Evolutionary conservation across 768 basidiomycete species (phyloP).

Genomic region (Boletus rufocinnamomeus): DNA sequence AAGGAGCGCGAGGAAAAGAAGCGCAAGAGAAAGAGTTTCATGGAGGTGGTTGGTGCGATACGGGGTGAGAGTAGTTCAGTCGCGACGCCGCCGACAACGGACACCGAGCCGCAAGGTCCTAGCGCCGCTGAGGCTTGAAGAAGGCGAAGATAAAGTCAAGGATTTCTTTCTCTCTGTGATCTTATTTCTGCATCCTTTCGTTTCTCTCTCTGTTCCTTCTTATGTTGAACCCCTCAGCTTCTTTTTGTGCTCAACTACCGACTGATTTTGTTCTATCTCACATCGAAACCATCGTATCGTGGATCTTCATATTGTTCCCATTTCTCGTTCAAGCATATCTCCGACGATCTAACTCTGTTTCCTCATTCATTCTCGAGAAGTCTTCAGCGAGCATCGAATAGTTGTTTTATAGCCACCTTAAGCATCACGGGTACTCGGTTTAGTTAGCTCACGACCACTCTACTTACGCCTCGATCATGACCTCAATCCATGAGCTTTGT

Average conservation of each 20-base stretch:
- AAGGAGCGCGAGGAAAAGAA: slow-evolving; percentile 60
- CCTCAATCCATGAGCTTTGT: slow-evolving; percentile 14
- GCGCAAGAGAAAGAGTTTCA: slow-evolving; percentile 61
- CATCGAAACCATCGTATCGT: slow-evolving; percentile 15
- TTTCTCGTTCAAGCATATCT: slow-evolving; percentile 17
- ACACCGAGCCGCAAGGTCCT: slow-evolving; percentile 14
- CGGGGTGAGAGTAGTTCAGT: slow-evolving; percentile 27
- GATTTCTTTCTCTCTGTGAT: slow-evolving; percentile 11
- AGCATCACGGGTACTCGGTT: slow-evolving; percentile 7
- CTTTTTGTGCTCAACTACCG: slow-evolving; percentile 2
- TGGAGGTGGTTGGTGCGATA: slow-evolving; percentile 39
- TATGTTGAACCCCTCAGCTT: slow-evolving; percentile 2
- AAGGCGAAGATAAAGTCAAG: not conserved
- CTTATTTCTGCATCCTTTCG: slow-evolving; percentile 10
- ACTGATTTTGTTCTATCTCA: slow-evolving; percentile 16
- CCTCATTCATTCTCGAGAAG: slow-evolving; percentile 1
- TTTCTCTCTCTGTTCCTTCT: slow-evolving; percentile 2
- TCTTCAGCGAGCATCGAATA: slow-evolving; percentile 15
- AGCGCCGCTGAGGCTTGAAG: slow-evolving; percentile 17
- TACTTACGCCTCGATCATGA: slow-evolving; percentile 24
- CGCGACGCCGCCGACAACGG: slow-evolving; percentile 40
- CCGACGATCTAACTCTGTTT: slow-evolving; percentile 5
- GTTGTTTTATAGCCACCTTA: slow-evolving; percentile 24
- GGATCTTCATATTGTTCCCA: slow-evolving; percentile 18
- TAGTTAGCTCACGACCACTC: slow-evolving; percentile 28